Base-by-base conservation (phyloP, 2,329 filamentous ascomycete species). In the Aspergillus fumigatus region DNA sequence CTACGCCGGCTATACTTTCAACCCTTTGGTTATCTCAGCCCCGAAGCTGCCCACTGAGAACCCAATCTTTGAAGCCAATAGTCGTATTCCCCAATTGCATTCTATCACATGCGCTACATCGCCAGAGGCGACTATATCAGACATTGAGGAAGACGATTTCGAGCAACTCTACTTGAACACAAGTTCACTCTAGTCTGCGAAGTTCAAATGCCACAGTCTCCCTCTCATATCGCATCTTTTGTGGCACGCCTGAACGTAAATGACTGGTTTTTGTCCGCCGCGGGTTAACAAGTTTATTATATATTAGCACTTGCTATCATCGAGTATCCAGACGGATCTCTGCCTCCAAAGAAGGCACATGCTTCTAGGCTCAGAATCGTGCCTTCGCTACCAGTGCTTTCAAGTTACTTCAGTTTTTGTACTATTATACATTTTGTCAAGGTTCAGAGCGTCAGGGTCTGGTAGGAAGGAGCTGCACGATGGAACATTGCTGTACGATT, bases 91-190 rank as follows among this genome's bases (percentile, higher is more conserved):
- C 49, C 58, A 60, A 47, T 52, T 58, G 19, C 65, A 66, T 50
- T 55, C 63, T 40, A 45, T 52, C 5, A 51, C 59, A 14, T 62
- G 61, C n/a, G 53, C 52, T n/a, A 48, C 54, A 25, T 74, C 72
- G 5, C 67, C 72, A 0, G 68, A 74, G 29, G 69, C 63, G 19
- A 74, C 72, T 3, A 63, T 75, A 40, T 68, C 71, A 6, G 71
- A 75, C 10, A 55, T 68, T 8, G 71, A 69, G 35, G 63, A 70
- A 38, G 66, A 70, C 27, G 70, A 74, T 21, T 65, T 73, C 60
- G 61, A 65, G 25, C 61, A 61, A 14, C 64, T 74, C 7, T 75
- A 74, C 56, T 58, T 74, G 54, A 60, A 66, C 51, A 64, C 62
- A 53, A 64, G 58, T 57, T 59, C 62, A 10, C 64, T 63, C 50